Conservation (phyloP, 805 yeast species). For the Wickerhamomyces bovis region DNA sequence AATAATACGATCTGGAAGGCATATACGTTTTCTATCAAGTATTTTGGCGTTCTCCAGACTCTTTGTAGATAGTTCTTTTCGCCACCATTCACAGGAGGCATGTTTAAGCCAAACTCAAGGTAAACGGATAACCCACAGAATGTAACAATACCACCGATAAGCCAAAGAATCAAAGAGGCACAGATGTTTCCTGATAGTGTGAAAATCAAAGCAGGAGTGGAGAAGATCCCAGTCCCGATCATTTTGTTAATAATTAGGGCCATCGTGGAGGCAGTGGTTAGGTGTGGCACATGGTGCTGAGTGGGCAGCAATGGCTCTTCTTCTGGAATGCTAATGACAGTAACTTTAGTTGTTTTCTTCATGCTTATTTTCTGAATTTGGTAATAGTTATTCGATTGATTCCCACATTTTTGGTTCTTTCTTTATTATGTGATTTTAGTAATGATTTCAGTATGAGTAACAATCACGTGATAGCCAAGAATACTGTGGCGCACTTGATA, state of each 20-base stretch:
- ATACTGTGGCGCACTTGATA: background rate
- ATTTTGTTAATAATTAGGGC: conserved; percentile 55
- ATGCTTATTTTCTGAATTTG: too few relatives aligned
- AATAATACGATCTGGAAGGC: conserved; percentile 51
- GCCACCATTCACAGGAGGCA: conserved; percentile 66
- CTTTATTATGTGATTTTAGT: too few relatives aligned
- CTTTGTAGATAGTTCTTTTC: conserved; percentile 62
- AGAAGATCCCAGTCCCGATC: conserved; percentile 71
- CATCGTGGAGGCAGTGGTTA: conserved; percentile 19
- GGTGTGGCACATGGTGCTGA: conserved; percentile 10
- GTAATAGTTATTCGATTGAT: too few relatives aligned
- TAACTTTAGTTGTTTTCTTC: background rate
- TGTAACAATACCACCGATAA: conserved; percentile 57
- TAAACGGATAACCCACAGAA: conserved; percentile 49
- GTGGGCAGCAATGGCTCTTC: conserved; percentile 2
- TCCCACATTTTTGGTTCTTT: too few relatives aligned
- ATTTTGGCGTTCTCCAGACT: conserved; percentile 47
- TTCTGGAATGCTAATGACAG: background rate
- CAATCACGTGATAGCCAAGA: too few relatives aligned
- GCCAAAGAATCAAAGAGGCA: conserved; percentile 48
- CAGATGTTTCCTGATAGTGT: conserved; percentile 55
- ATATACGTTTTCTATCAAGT: conserved; percentile 42
- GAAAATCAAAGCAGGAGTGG: conserved; percentile 60
- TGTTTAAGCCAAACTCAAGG: conserved; percentile 58
- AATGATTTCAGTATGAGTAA: too few relatives aligned